Percentiles rank a stretch among this genome's conserved stretches.
These are phyloP conservation scores for Mucor circinelloides DNA, from an alignment of 371 early-diverging fungal species.

Conservation along the genomic window DNA sequence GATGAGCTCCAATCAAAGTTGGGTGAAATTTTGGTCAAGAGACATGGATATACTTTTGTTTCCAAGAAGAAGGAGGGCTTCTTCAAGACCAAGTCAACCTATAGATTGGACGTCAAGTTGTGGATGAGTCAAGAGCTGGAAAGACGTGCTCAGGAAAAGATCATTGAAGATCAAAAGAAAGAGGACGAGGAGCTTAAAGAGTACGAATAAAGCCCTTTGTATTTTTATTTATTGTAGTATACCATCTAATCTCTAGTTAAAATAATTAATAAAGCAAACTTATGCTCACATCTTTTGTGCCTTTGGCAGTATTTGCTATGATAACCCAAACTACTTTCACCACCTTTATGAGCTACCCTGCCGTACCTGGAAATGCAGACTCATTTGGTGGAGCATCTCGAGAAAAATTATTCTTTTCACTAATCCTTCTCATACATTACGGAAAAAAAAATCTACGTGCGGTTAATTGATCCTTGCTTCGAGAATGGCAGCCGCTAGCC, in stretches of 20 bases:
- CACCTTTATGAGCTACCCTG: too few species aligned
- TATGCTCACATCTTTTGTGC: too few species aligned
- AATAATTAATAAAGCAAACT: too few species aligned
- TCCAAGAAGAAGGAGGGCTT: slow-evolving; percentile 31
- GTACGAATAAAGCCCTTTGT: slow-evolving; percentile 20
- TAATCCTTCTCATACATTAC: too few species aligned
- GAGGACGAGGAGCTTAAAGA: slow-evolving; percentile 47
- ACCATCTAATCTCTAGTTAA: not conserved
- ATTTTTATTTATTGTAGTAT: not conserved
- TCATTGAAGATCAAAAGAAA: slow-evolving; percentile 23
- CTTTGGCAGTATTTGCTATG: too few species aligned
- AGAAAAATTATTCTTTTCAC: too few species aligned
- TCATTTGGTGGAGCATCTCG: too few species aligned
- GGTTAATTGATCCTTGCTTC: too few species aligned
- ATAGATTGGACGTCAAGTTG: slow-evolving; percentile 47
- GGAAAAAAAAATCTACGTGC: too few species aligned
- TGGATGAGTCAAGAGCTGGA: slow-evolving; percentile 50
- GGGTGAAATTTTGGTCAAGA: slow-evolving; percentile 39
- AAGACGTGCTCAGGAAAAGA: slow-evolving; percentile 26
- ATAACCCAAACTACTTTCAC: too few species aligned
- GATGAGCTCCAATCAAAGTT: slow-evolving; percentile 39
- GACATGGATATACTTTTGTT: slow-evolving; percentile 41
- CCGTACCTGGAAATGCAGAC: too few species aligned
- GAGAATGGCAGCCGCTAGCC: too few species aligned
- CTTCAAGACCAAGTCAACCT: slow-evolving; percentile 31